Conservation (phyloP, 2,329 filamentous ascomycete genomes). For the Arthrobotrys iridis region DNA sequence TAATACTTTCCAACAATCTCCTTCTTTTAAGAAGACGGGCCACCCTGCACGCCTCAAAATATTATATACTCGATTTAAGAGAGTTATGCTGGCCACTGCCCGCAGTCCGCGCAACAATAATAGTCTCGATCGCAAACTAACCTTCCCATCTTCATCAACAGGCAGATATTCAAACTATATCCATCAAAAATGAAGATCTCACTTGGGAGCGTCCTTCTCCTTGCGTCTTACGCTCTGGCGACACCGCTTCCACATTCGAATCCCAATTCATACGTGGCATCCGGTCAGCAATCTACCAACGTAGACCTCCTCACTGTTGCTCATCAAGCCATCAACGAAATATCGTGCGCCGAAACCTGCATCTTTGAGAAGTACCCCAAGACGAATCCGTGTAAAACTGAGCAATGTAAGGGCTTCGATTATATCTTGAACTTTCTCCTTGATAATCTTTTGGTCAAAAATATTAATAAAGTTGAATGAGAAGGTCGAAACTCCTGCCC, state of each 20-base stretch:
- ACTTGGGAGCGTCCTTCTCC: conserved; percentile 7
- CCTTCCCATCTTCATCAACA: neutral
- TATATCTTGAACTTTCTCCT: neutral
- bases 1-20: neutral
- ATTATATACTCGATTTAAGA: too few species aligned
- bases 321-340: conserved; percentile 28
- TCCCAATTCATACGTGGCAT: neutral
- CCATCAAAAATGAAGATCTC: conserved; percentile 22
- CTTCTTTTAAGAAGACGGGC: too few species aligned
- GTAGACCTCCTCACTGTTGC: conserved; percentile 28
- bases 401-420: conserved; percentile 11
- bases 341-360: conserved; percentile 18
- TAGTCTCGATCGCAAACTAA: neutral
- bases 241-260: neutral
- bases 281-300: neutral
- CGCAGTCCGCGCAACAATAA: too few species aligned
- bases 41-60: too few species aligned
- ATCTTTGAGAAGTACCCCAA: conserved; percentile 12
- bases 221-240: neutral
- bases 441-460: too few species aligned
- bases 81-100: too few species aligned
- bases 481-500: conserved; percentile 27
- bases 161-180: neutral
- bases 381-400: conserved; percentile 21
- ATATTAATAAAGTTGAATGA: too few species aligned